Evolutionary conservation across 2,329 filamentous ascomycete species (phyloP), one percentile per base, ranked within the genome.

Genomic region (Colletotrichum tropicale): DNA sequence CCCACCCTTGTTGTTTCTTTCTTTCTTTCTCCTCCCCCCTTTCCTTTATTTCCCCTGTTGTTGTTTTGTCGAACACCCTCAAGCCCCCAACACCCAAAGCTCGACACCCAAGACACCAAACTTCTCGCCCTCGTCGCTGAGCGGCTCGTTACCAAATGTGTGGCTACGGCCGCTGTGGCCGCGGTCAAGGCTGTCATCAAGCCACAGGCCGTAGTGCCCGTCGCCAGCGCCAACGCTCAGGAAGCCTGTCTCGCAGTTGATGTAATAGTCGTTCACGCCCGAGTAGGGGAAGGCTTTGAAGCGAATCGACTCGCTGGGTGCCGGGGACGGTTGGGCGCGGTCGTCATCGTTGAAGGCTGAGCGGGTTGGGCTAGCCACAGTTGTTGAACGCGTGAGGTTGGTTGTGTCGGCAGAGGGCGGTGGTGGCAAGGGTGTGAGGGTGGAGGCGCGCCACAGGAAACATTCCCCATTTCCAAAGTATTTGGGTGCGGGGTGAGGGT

Each of bases 211-310:
- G 83, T 97, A 98, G 80, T 94, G 94, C 1, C 97, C 96, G 79
- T 98, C 96, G 58, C 89, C 95, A 71, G 95, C 96, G 13, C 97
- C 97, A 24, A 98, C 90, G 81, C 94, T 97, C 16, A 99, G 85
- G 83, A 94, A 98, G 28, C 93, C 91, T 5, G 92, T 89, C 85
- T 98, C 96, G 85, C 96, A 98, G 81, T 98, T 94, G 79, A 98
- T 97, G 87, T 96, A 95, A 83, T 98, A 99, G 84, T 98, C 97
- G 83, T 99, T 98, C 55, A 98, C 91, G 7, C 97, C 97, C 72
- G 94, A 98, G 82, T 98, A 98, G 0, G 96, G 96, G 81, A 98
- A 99, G 0, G 96, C 96, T 85, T 98, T 98, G 90, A 99, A 99
- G 24, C 97, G 93, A 79, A 98, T 95, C 30, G 92, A 90, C 77